Conservation (phyloP, 352 stramenopile genomes). For the Globisporangium sylvaticum region DNA sequence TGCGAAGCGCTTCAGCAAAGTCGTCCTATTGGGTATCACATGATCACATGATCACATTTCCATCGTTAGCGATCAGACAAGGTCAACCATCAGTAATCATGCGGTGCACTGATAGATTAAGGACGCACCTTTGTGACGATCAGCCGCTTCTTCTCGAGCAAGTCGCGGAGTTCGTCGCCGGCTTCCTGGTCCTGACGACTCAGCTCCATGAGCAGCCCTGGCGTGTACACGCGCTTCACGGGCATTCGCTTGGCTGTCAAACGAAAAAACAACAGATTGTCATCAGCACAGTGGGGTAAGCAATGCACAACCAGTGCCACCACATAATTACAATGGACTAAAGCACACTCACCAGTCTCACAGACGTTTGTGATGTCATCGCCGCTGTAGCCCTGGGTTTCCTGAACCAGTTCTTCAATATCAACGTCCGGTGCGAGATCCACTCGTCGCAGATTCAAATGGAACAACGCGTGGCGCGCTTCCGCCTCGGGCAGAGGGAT, state of each 20-base stretch:
- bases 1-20: conserved; percentile 35
- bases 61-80: background rate
- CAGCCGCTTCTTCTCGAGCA: conserved; percentile 51
- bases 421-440: conserved; percentile 50
- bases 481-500: conserved; percentile 15
- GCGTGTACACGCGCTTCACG: conserved; percentile 19
- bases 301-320: background rate
- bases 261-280: background rate
- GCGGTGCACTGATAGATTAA: background rate
- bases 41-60: background rate
- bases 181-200: conserved; percentile 41
- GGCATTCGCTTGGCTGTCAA: conserved; percentile 18
- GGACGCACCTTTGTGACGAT: conserved; percentile 53
- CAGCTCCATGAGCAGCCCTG: conserved; percentile 31
- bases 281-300: background rate
- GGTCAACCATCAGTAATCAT: background rate
- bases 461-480: conserved; percentile 28
- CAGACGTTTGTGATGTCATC: conserved; percentile 73
- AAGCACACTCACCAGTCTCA: conserved; percentile 37
- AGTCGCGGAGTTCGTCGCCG: conserved; percentile 27
- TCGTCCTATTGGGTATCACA: conserved; percentile 8
- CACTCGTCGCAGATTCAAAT: conserved; percentile 29
- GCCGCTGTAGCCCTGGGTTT: conserved; percentile 84
- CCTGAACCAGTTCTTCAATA: conserved; percentile 46
- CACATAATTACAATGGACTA: background rate